These are phyloP conservation scores for Rhododendron henanense DNA, from an alignment of 148 eudicot genomes.

Conservation along the genomic window DNA sequence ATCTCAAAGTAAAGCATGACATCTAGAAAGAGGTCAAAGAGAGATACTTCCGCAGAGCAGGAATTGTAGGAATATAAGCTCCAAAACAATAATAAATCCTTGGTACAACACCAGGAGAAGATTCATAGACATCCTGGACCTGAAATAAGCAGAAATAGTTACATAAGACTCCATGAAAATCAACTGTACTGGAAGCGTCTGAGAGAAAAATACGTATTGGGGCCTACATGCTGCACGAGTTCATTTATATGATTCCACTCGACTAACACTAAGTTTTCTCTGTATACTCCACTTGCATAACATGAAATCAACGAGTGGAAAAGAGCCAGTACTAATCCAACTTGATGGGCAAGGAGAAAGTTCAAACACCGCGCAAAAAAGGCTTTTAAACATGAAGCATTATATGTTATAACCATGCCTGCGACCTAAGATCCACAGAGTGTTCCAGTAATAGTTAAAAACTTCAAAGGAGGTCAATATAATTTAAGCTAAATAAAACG, in stretches of 20 bases:
- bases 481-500: neutral
- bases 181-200: neutral
- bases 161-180: constrained; percentile 2
- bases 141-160: constrained; percentile 22
- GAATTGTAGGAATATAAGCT: constrained; percentile 67
- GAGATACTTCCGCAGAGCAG: constrained; percentile 70
- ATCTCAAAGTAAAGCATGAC: neutral
- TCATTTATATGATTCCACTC: neutral
- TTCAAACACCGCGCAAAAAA: neutral
- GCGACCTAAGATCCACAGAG: neutral
- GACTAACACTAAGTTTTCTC: neutral
- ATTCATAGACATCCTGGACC: constrained; percentile 60
- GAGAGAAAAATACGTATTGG: neutral
- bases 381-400: neutral
- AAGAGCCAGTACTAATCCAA: neutral
- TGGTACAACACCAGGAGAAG: constrained; percentile 51
- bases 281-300: neutral
- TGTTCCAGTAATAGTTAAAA: neutral
- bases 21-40: constrained; percentile 10
- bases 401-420: neutral
- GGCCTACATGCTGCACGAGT: neutral
- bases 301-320: neutral
- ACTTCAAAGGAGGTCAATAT: neutral
- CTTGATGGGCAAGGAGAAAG: neutral
- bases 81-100: constrained; percentile 69